A percentile compares a stretch with the other conserved stretches of the same genome.
These are phyloP conservation scores for Rhodotorula sphaerocarpa DNA, from an alignment of 768 basidiomycete genomes.

Conservation along the genomic window DNA sequence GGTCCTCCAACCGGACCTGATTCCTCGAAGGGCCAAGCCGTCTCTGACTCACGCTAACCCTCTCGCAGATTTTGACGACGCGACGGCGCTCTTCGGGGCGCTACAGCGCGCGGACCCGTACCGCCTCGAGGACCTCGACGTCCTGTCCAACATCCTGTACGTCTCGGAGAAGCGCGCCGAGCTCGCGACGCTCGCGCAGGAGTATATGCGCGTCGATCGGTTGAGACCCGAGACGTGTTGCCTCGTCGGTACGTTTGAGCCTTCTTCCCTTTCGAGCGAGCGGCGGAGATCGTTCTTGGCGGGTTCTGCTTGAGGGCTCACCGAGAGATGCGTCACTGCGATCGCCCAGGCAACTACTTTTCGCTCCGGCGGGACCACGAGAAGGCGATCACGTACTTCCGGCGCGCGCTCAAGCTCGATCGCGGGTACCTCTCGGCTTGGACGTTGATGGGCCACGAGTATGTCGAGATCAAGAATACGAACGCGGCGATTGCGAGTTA, in stretches of 20 bases:
- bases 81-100: constrained; percentile 74
- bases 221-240: constrained; percentile 95
- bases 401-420: constrained; percentile 87
- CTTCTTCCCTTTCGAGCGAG: too few relatives aligned
- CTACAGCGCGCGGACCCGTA: constrained; percentile 73
- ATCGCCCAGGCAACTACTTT: constrained; percentile 99
- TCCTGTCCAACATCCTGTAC: constrained; percentile 93
- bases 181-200: constrained; percentile 80
- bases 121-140: constrained; percentile 87
- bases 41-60: background rate
- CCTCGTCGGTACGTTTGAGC: constrained; percentile 72
- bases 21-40: background rate
- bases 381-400: constrained; percentile 91
- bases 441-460: constrained; percentile 99
- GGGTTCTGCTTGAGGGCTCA: background rate
- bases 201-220: constrained; percentile 78
- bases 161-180: constrained; percentile 83
- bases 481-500: constrained; percentile 98
- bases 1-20: constrained; percentile 37
- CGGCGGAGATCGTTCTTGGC: too few relatives aligned
- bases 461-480: constrained; percentile 97
- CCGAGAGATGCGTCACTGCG: too few relatives aligned
- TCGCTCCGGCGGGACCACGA: constrained; percentile 87
- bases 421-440: constrained; percentile 91
- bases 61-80: constrained; percentile 69